phyloP scores from a whole-genome alignment of 1,139 yeast species.

The Diutina siamensis region DNA sequence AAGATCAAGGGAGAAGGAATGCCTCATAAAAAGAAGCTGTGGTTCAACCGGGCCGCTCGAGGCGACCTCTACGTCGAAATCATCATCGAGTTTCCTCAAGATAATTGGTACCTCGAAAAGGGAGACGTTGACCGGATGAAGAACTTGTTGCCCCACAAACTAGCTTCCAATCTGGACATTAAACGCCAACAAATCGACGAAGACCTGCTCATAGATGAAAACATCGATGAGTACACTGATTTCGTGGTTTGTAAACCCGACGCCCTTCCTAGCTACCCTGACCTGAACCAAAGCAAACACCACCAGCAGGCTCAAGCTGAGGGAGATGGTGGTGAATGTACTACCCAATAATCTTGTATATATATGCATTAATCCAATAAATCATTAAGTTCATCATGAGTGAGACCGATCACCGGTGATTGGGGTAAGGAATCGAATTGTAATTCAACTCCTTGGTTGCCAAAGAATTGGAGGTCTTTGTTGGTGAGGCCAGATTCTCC shows the following conservation, averaged over 20 bases:
- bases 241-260: constrained; percentile 21
- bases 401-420: constrained; percentile 14
- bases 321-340: constrained; percentile 28
- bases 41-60: constrained; percentile 19
- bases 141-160: constrained; percentile 41
- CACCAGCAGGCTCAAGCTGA: constrained; percentile 7
- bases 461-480: constrained; percentile 17
- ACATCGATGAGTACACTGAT: constrained; percentile 30
- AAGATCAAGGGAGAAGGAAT: constrained; percentile 73
- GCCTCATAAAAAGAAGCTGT: constrained; percentile 41
- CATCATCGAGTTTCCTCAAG: constrained; percentile 73
- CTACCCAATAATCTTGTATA: constrained; percentile 22
- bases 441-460: constrained; percentile 9
- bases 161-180: constrained; percentile 16
- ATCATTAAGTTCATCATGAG: constrained; percentile 9
- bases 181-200: constrained; percentile 17
- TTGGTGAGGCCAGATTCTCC: constrained; percentile 17
- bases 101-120: constrained; percentile 66
- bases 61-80: constrained; percentile 72
- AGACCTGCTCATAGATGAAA: constrained; percentile 21
- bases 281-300: constrained; percentile 11
- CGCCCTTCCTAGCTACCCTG: constrained; percentile 26
- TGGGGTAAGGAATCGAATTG: no score
- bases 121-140: constrained; percentile 43
- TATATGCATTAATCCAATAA: constrained; percentile 9